Base-by-base conservation (phyloP, 306 rosid genomes). In the Fragaria nilgerrensis region DNA sequence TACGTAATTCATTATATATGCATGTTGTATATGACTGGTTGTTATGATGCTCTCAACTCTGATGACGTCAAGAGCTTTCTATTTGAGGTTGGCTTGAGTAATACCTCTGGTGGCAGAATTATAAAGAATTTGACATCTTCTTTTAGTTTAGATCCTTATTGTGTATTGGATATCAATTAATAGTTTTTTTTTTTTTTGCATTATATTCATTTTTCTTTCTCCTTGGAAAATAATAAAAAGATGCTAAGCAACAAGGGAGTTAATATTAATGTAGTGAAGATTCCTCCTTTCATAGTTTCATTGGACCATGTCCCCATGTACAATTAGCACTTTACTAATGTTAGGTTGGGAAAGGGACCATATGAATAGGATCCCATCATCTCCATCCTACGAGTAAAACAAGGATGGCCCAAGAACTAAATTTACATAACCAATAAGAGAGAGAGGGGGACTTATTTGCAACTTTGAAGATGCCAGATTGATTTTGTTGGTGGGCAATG, bases 401-500 rank as follows among this genome's bases (percentile, higher is more conserved):
- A 58, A 58, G 73, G 23, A 69, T 39, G 23, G 59, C 16, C 44
- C 58, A 59, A 3, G 29, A 27, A 27, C 29, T 29, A 47, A 43
- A 70, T 47, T 27, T 47, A 70, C 39, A 45, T 9, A 44, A 68
- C 32, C 73, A 12, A 43, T 43, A 8, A 43, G 12, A 44, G 16
- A 2, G 14, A 59, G 49, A 77, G 79, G 68, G 36, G 73, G 17
- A 78, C 27, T 6, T 80, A 78, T 80, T 1, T 3, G 58, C 22
- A 34, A 20, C 76, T 50, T 49, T 74, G 79, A 75, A 20, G 73
- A 39, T 66, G 4, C 36, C 56, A 48, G 72, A 43, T 75, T 58
- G 75, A 61, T 53, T 58, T 58, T 70, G 87, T 78, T 79, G 82
- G 69, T 27, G 70, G 19, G 3, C 19, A 48, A 52, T 20, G 34